A percentile compares a stretch with the other conserved stretches of the same genome.
These are phyloP conservation scores for Talaromyces islandicus DNA, from an alignment of 2,329 filamentous ascomycete species.

Conservation along the genomic window DNA sequence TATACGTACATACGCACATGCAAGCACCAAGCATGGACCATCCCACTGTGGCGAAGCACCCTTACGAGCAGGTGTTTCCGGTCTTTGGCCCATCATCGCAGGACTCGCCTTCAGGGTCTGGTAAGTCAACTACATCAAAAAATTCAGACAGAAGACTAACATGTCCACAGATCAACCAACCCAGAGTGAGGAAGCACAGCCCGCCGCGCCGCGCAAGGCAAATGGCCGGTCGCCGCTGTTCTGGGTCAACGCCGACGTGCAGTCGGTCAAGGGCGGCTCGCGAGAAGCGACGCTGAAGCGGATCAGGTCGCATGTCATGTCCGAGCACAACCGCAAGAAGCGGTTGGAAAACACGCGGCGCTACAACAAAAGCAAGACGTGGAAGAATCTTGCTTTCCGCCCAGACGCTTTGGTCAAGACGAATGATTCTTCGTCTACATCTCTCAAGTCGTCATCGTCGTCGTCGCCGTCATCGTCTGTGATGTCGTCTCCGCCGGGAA, in stretches of 20 bases:
- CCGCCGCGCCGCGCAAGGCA: slow-evolving; percentile 24
- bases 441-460: background rate
- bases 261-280: slow-evolving; percentile 31
- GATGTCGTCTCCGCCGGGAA: background rate
- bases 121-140: background rate
- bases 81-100: slow-evolving; percentile 14
- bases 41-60: slow-evolving; percentile 8
- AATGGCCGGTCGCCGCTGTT: slow-evolving; percentile 31
- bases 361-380: slow-evolving; percentile 30
- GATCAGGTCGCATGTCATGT: slow-evolving; percentile 39
- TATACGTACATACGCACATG: background rate
- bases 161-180: background rate
- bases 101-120: background rate
- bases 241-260: slow-evolving; percentile 34
- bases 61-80: slow-evolving; percentile 24
- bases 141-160: background rate
- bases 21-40: slow-evolving; percentile 23
- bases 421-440: slow-evolving; percentile 1
- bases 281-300: slow-evolving; percentile 35
- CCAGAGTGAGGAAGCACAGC: background rate
- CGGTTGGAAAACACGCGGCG: slow-evolving; percentile 33
- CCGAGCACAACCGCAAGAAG: slow-evolving; percentile 38
- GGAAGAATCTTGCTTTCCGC: slow-evolving; percentile 32
- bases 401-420: slow-evolving; percentile 16
- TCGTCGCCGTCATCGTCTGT: background rate